Evolutionary conservation across 2,329 filamentous ascomycete species (phyloP), one percentile per base, ranked within the genome.

Genomic region (Sordariomycetes sp.): DNA sequence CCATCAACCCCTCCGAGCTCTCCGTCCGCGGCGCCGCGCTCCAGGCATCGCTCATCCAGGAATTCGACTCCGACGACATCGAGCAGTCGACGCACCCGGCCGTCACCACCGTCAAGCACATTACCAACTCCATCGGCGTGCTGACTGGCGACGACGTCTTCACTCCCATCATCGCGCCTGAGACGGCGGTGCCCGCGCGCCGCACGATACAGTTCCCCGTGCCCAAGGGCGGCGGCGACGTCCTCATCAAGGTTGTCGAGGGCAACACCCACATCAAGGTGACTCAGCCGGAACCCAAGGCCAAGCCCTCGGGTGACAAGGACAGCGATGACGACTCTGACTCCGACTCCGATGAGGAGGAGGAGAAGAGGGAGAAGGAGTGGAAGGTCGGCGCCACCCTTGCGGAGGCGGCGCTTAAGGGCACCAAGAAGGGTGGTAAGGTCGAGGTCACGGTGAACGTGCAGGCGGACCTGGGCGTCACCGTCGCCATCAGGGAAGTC

Each of bases 81-180:
- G 89, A 95, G 71, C 92, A 97, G 79, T 96, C 90, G 62, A 96
- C 91, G 54, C 93, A 99, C 78, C 87, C 94, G 57, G 90, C 91
- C 69, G 91, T 99, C 63, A 97, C 93, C 37, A 93, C 92, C 18
- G 91, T 95, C 57, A 90, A 91, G 66, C 94, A 99, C 77, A 86
- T 96, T 62, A 80, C 84, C 65, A 88, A 92, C 69, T 89, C 93
- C 62, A 89, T 99, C 62, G 94, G 94, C 70, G 88, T 97, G 57
- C 80, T 96, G 62, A 83, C 86, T 54, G 79, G 79, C 54, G 79
- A 83, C 60, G 85, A 89, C 63, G 76, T 83, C 60, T 97, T 97
- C 76, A 84, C 85, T 54, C 86, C 90, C 60, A 81, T 99, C 65
- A 81, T 99, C 62, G 82, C 86, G 54, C 81, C 90, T 61, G 89